Percentiles rank a stretch among this genome's conserved stretches.
These are phyloP conservation scores for Endocladia muricata DNA, from an alignment of 31 red algal genomes.

Conservation along the genomic window DNA sequence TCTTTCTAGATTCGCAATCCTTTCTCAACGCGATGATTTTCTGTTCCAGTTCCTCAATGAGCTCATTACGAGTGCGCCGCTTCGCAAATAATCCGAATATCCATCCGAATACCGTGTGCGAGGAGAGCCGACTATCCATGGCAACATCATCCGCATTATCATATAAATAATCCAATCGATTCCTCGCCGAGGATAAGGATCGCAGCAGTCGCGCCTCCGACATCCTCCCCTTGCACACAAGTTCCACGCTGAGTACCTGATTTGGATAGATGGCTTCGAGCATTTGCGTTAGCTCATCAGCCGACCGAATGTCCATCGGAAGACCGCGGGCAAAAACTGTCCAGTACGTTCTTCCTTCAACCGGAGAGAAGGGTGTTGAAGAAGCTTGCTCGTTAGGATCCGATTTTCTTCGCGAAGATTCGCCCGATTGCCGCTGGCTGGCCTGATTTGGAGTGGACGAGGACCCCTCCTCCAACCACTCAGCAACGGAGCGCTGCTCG, in stretches of 20 bases:
- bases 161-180: conserved; percentile 63
- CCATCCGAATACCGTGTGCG: conserved; percentile 21
- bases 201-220: conserved; percentile 59
- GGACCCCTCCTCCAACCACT: conserved; percentile 48
- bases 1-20: conserved; percentile 38
- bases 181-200: conserved; percentile 34
- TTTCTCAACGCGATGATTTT: conserved; percentile 20
- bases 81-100: conserved; percentile 34
- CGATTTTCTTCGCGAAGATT: neutral
- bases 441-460: conserved; percentile 16
- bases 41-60: conserved; percentile 41
- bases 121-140: neutral
- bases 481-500: conserved; percentile 44
- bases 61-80: conserved; percentile 26
- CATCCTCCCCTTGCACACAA: conserved; percentile 59
- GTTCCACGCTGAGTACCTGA: conserved; percentile 62
- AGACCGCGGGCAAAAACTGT: conserved; percentile 69
- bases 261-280: conserved; percentile 53
- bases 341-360: conserved; percentile 33
- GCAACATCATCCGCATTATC: conserved; percentile 15
- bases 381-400: neutral
- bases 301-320: conserved; percentile 27
- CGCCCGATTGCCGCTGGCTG: neutral
- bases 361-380: conserved; percentile 6
- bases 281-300: conserved; percentile 35